Evolutionary conservation across 164 flowering plant genomes (phyloP).

Genomic region (Nymphaea colorata): DNA sequence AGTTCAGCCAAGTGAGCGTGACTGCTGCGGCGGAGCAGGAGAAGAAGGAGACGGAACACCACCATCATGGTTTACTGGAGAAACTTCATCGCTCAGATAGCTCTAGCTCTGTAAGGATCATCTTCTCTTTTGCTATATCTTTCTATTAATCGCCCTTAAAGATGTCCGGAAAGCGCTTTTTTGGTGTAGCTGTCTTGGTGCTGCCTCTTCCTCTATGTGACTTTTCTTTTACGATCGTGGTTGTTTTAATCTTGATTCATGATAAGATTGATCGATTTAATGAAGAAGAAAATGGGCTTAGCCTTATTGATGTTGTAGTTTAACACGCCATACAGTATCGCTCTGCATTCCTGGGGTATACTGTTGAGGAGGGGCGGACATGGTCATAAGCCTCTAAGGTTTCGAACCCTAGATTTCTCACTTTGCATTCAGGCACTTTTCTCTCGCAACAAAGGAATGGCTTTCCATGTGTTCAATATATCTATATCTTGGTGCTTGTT

Average conservation of each 20-base stretch:
- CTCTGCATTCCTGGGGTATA: too few relatives aligned
- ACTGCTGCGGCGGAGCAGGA: not conserved
- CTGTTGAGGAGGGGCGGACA: too few relatives aligned
- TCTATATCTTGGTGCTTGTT: too few relatives aligned
- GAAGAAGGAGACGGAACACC: conserved; percentile 15
- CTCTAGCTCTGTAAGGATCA: conserved; percentile 61
- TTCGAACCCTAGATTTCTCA: too few relatives aligned
- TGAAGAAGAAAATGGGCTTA: too few relatives aligned
- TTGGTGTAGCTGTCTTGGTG: not conserved
- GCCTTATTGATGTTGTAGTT: too few relatives aligned
- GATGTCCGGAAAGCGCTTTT: not conserved
- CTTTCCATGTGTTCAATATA: too few relatives aligned
- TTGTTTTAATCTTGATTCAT: not conserved
- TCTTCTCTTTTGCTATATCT: not conserved
- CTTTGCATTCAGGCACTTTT: too few relatives aligned
- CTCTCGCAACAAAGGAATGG: too few relatives aligned
- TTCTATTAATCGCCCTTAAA: not conserved
- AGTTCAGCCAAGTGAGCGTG: conserved; percentile 9
- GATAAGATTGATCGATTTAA: too few relatives aligned
- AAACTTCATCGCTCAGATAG: conserved; percentile 55
- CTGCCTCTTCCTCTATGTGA: not conserved
- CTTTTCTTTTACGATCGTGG: not conserved
- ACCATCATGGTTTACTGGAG: conserved; percentile 33
- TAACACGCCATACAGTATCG: too few relatives aligned
- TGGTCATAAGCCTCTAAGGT: too few relatives aligned